Evolutionary conservation across 371 early-diverging fungal genomes (phyloP).

Genomic region (Mortierella sp.): DNA sequence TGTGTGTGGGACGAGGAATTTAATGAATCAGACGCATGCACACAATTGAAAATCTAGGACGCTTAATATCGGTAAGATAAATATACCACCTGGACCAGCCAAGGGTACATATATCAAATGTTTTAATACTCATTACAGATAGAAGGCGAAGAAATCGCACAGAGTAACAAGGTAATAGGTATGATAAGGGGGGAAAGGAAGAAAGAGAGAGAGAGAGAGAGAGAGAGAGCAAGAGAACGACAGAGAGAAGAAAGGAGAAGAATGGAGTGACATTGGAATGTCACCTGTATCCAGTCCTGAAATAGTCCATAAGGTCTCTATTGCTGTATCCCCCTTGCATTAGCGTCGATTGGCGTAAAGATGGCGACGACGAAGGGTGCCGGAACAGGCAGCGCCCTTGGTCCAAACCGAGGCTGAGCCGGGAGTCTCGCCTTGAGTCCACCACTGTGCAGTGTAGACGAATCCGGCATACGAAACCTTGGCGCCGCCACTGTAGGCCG

Average conservation of each 20-base stretch:
- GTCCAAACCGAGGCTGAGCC: conserved; percentile 37
- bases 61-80: neutral
- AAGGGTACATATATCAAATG: neutral
- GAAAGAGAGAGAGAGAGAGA: neutral
- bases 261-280: neutral
- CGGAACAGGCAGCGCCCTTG: conserved; percentile 48
- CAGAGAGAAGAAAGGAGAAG: neutral
- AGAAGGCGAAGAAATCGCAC: neutral
- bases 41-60: neutral
- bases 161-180: neutral
- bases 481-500: conserved; percentile 60
- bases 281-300: neutral
- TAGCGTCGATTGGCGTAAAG: conserved; percentile 15
- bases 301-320: neutral
- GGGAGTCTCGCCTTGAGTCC: conserved; percentile 59
- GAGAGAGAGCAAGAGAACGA: neutral
- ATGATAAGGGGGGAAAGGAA: neutral
- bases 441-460: conserved; percentile 58
- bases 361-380: conserved; percentile 51
- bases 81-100: neutral
- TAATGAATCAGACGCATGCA: neutral
- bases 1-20: neutral
- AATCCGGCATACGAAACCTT: conserved; percentile 61
- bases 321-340: neutral
- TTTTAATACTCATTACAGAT: neutral